These are phyloP conservation scores for Angomonas ambiguus DNA, from an alignment of 208 protist genomes.

Conservation along the genomic window DNA sequence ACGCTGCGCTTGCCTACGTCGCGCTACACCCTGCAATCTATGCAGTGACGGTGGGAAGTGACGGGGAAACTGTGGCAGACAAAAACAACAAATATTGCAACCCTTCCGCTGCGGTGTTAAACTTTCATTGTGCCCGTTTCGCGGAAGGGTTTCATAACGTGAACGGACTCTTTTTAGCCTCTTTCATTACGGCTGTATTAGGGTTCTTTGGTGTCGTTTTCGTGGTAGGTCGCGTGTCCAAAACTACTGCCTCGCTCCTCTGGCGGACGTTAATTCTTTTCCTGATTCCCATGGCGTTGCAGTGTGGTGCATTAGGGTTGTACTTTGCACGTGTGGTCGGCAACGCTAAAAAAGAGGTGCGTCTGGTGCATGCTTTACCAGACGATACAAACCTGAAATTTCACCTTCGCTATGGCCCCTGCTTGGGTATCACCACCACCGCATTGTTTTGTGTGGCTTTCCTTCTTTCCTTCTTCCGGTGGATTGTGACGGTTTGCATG, in stretches of 20 bases:
- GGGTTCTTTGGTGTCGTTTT: conserved; percentile 28
- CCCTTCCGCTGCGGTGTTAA: conserved; percentile 20
- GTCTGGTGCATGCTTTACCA: background rate
- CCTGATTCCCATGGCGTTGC: conserved; percentile 32
- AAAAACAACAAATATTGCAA: conserved; percentile 27
- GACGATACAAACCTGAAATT: conserved; percentile 16
- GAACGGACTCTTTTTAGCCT: conserved; percentile 39
- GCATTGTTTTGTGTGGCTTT: conserved; percentile 27
- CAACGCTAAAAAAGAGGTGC: conserved; percentile 26
- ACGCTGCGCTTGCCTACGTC: conserved; percentile 23
- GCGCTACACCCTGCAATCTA: conserved; percentile 35
- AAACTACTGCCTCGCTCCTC: conserved; percentile 28
- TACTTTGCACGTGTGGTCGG: conserved; percentile 35
- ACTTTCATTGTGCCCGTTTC: conserved; percentile 44
- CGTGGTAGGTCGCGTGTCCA: conserved; percentile 27
- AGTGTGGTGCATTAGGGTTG: conserved; percentile 37
- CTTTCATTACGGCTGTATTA: conserved; percentile 44
- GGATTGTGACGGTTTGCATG: conserved; percentile 17
- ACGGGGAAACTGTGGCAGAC: conserved; percentile 4
- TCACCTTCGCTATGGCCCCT: conserved; percentile 22
- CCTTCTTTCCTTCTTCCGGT: conserved; percentile 26
- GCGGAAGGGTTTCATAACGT: conserved; percentile 46
- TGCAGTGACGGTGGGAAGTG: background rate
- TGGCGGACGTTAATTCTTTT: conserved; percentile 14
- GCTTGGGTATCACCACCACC: conserved; percentile 42